Conservation (phyloP, 1,284 basidiomycete species). For the Cryptococcus amylolentus region DNA sequence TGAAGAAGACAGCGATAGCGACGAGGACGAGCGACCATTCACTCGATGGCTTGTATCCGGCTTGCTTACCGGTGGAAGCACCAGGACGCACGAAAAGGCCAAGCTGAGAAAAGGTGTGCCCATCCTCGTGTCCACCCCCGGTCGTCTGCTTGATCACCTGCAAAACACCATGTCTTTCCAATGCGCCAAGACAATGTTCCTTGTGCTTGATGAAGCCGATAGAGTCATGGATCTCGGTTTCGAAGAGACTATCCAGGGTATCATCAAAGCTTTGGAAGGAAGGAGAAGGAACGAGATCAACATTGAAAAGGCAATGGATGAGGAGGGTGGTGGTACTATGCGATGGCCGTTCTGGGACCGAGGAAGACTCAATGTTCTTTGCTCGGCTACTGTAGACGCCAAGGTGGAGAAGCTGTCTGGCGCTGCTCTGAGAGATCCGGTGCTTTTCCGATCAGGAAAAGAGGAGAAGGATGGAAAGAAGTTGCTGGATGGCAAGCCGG, state of each 20-base stretch:
- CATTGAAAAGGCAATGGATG: slow-evolving; percentile 63
- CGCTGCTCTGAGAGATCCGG: slow-evolving; percentile 61
- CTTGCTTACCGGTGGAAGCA: slow-evolving; percentile 75
- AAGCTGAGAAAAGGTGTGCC: slow-evolving; percentile 68
- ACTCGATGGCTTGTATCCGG: slow-evolving; percentile 94
- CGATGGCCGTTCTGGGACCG: slow-evolving; percentile 64
- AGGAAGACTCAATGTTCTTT: slow-evolving; percentile 77
- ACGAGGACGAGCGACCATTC: slow-evolving; percentile 49
- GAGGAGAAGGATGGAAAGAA: slow-evolving; percentile 10
- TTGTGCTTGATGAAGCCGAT: slow-evolving; percentile 96
- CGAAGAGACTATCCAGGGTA: slow-evolving; percentile 67
- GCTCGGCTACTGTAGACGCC: slow-evolving; percentile 93
- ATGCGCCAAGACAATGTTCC: slow-evolving; percentile 88
- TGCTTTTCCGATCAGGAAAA: slow-evolving; percentile 49
- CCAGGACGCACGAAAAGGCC: slow-evolving; percentile 69
- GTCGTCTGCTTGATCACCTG: slow-evolving; percentile 68
- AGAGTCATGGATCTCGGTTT: slow-evolving; percentile 70
- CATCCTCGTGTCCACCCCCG: slow-evolving; percentile 67
- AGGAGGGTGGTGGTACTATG: slow-evolving; percentile 54
- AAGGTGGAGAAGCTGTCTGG: slow-evolving; percentile 92
- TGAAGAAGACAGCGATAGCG: slow-evolving; percentile 1
- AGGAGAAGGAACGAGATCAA: slow-evolving; percentile 67
- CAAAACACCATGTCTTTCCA: slow-evolving; percentile 85
- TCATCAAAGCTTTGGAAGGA: slow-evolving; percentile 79
- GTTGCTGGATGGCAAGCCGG: slow-evolving; percentile 14